Base-by-base conservation (phyloP, 2,329 filamentous ascomycete genomes). In the Arthrobotrys conoides region DNA sequence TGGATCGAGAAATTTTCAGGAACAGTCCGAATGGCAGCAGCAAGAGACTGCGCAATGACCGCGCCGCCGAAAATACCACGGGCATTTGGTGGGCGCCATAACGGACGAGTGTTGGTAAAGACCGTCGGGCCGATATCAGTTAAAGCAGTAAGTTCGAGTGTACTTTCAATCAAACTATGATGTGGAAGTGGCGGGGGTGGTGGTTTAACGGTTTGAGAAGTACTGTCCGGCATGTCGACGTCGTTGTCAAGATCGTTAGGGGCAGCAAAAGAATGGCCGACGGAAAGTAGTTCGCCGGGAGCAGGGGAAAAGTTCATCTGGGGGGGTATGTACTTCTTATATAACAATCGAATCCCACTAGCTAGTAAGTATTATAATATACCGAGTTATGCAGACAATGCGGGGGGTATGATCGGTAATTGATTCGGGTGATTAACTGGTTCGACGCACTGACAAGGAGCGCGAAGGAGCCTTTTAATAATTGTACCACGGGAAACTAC, bases 61-160 rank as follows among this genome's bases (percentile, higher is more conserved):
- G 92, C 91, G 81, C 94, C 94, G 83, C 96, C 96, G 83, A 93
- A 99, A 85, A 99, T 94, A 78, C 96, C 96, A 68, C 96, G 90
- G 1, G 96, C 96, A 63, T 75, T 75, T 14, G 76, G 76, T 0
- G 96, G 96, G 82, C 96, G 94, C 94, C 94, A 98, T 79, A 96
- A 88, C 22, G 92, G 92, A 44, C 94, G 92, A 1, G 94, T 93
- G 84, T 99, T 99, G 70, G 96, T 98, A 87, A 96, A 99, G 81
- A 98, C 91, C 84, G 97, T 92, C 30, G 80, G 81, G 18, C 81
- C 81, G 59, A 82, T 55, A 46, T 82, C 81, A n/a, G 80, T 78
- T 6, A 82, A 69, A 5, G 79, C 66, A 10, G 79, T 80, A 44
- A 80, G 77, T 30, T 75, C 73, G 48, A 81, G 71, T 46, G 82